phyloP scores from a whole-genome alignment of 768 basidiomycete genomes.

The Daedaleopsis nitida region DNA sequence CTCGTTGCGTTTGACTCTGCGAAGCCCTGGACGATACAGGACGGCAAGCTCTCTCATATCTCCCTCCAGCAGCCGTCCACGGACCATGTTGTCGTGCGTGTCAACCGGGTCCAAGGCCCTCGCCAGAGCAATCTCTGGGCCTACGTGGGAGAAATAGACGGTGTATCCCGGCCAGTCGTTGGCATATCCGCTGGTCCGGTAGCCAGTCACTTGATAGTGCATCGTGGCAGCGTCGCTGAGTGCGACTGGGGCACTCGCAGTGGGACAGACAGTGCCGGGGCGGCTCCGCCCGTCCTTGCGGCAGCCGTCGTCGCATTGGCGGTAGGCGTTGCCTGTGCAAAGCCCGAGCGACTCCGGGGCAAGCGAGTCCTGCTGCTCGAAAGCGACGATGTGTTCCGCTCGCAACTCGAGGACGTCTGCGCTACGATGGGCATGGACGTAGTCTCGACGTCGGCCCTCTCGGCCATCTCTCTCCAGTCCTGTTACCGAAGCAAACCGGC shows the following conservation, averaged over 20 bases:
- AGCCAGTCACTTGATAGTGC: conserved; percentile 8
- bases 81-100: conserved; percentile 3
- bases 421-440: not conserved
- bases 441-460: not conserved
- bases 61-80: not conserved
- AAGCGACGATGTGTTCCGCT: not conserved
- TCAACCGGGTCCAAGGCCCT: not conserved
- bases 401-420: not conserved
- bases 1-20: conserved; percentile 1
- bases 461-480: not conserved
- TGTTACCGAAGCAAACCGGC: not conserved
- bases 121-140: not conserved
- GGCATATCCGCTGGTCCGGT: conserved; percentile 6
- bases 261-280: too few relatives aligned
- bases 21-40: conserved; percentile 17
- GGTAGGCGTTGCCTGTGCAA: not conserved
- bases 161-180: not conserved
- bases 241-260: not conserved
- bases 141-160: conserved; percentile 5
- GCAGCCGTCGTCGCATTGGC: not conserved
- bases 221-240: not conserved
- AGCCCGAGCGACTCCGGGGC: not conserved
- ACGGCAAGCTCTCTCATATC: not conserved
- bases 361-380: not conserved
- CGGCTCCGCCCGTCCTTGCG: not conserved